Evolutionary conservation across 1,139 yeast species (phyloP), one percentile per base, ranked within the genome.

Genomic region (Pichia sp.): DNA sequence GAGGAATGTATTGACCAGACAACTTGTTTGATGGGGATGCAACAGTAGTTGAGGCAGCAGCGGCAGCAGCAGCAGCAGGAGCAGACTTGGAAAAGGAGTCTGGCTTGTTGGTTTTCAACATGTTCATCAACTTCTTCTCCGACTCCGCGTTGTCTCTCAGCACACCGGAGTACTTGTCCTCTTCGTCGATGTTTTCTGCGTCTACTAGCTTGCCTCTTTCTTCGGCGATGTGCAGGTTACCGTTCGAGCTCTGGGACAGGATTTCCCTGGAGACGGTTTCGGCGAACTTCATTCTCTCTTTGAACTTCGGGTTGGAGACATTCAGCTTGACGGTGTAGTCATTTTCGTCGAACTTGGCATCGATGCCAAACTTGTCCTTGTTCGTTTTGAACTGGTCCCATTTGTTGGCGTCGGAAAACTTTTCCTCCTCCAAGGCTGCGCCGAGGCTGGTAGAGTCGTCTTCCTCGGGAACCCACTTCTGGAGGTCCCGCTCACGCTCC

Each of bases 311-410:
- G 54, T 86, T 88, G 44, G 78, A 70, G 52, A 78, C 85, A 68
- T 92, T 82, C 64, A 93, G 85, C 60, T 82, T 81, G 1, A 97
- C 92, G 29, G 99, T 95, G 71, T 93, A 93, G 62, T 87, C 76
- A 67, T 85, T 85, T 70, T 93, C 99, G 70, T 93, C 95, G 70
- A 84, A 93, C 16, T 90, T 81, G 0, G 97, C 84, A 59, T 81
- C 86, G 51, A 93, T 87, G 43, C 97, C 98, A 70, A 93, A 93
- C 71, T 87, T 87, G 60, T 82, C 80, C 69, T 89, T 86, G 70
- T 95, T 93, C 16, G 83, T 95, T 54, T 89, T 87, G 72, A 93
- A 93, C 72, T 93, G 99, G 71, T 93, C 97, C 98, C 98, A 93
- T 8, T 52, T 67, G 8, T 60, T 62, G 13, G 53, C 34, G 38